Base-by-base conservation (phyloP, 352 stramenopile species). In the Globisporangium spinosum region DNA sequence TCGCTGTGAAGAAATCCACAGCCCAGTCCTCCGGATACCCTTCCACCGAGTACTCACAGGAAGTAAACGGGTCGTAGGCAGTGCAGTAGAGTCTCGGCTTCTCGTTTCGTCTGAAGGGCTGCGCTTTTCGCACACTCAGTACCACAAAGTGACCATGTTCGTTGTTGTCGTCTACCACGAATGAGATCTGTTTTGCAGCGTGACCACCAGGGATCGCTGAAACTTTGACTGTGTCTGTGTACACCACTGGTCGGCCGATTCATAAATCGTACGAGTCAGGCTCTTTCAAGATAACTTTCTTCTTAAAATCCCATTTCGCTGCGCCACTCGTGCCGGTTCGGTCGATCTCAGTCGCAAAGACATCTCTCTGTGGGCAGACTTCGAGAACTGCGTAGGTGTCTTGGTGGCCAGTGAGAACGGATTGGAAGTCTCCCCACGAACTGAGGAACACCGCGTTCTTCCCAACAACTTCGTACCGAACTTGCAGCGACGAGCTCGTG, bases 11-110 rank as follows among this genome's bases (percentile, higher is more conserved):
- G 59, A 91, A 95, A 27, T 93, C 77, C 0, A 80, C 57, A 22
- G 71, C 40, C 86, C 83, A 95, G 32, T 92, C 65, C 0, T 49
- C 40, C 7, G 87, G 87, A 38, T 77, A 89, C 2, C 87, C 85
- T 58, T 89, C 77, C 0, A 94, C 83, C 0, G 82, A 70, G 69
- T 93, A 95, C 65, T 95, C 87, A 13, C 78, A 91, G 1, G 87
- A 85, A 0, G 85, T 94, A 27, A 89, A 76, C 12, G 87, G 87
- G 27, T 95, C 85, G 67, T 95, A 95, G 4, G 87, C 87, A 3
- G 87, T 95, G 67, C 85, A 95, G 53, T 95, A 95, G 3, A 95
- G 60, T 49, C 76, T 53, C 8, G 72, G 17, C 8, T 55, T 62
- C 4, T 78, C 64, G n/a, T 65, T 68, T 58, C 65, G 23, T 22